Evolutionary conservation across 2,329 filamentous ascomycete species (phyloP), one percentile per base, ranked within the genome.

Genomic region (Trematosphaeria pertusa): DNA sequence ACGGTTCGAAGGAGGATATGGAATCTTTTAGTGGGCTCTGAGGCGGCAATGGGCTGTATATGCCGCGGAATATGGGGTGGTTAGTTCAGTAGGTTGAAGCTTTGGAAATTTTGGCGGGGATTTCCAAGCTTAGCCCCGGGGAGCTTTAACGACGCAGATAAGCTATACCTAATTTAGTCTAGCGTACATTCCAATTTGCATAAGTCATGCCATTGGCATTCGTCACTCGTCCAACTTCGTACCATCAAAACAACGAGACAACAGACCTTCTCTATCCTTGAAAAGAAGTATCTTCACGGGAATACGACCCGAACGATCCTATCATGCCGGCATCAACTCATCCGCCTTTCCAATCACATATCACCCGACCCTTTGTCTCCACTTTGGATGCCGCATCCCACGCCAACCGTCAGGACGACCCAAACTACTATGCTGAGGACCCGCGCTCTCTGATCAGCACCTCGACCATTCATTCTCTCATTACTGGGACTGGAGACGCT

Each of bases 401-500:
- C 8, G 24, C 21, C 19, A 68, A 62, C 39, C 42, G 52, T 12
- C 49, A 56, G 21, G 66, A 72, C 55, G 63, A 69, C 37, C 73
- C 73, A 18, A 73, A 70, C 43, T 75, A 75, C 64, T 77, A 70
- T 52, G 56, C 60, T n/a, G 50, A 56, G 5, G 52, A 69, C 33
- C 67, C 73, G 2, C 56, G 61, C 9, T 63, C 60, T 3, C 56
- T 76, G 3, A 54, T 70, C 20, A 72, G 65, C 6, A 62, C 59
- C 1, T 71, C 73, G 1, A 63, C 60, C 6, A 50, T 74, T 4
- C 62, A 69, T 34, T 61, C 58, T 2, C 66, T 79, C 38, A 54
- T 59, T n/a, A 72, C 75, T 4, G 77, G 77, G 9, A 78, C 75
- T 1, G 78, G 77, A 33, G 70, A 69, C 15, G 58, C 65, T 6